Conservation (phyloP, 805 yeast genomes). For the Candida succiphila region DNA sequence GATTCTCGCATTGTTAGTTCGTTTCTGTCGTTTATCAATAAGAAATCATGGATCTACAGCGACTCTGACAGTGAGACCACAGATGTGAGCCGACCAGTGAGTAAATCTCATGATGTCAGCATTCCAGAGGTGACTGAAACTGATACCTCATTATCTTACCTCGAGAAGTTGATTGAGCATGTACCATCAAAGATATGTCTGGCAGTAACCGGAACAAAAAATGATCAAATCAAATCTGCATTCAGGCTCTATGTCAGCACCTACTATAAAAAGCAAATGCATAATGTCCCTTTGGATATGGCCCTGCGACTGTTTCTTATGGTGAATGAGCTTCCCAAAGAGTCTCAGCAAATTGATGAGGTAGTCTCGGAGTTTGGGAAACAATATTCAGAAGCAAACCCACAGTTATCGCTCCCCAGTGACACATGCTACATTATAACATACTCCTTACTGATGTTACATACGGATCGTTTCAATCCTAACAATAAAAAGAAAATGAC, state of each 20-base stretch:
- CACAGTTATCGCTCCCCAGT: constrained; percentile 21
- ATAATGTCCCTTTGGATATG: constrained; percentile 65
- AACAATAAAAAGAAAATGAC: constrained; percentile 62
- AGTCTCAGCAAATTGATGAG: constrained; percentile 70
- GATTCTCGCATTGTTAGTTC: constrained; percentile 18
- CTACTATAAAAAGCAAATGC: too few species aligned
- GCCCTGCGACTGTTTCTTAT: constrained; percentile 51
- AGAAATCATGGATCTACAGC: constrained; percentile 4
- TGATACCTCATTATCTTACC: too few species aligned
- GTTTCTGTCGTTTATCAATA: constrained; percentile 18
- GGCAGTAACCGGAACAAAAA: too few species aligned
- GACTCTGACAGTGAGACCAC: too few species aligned
- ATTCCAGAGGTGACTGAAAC: too few species aligned
- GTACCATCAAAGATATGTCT: too few species aligned
- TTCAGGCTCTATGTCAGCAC: too few species aligned
- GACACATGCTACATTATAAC: constrained; percentile 56
- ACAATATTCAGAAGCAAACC: constrained; percentile 37
- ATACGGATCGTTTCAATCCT: constrained; percentile 64
- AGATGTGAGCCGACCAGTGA: too few species aligned
- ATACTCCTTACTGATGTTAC: constrained; percentile 60
- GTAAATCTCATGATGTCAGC: too few species aligned
- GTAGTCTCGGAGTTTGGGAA: constrained; percentile 47
- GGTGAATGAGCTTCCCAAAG: constrained; percentile 53
- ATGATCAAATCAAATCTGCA: too few species aligned
- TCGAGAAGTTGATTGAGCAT: too few species aligned